phyloP scores from a whole-genome alignment of 352 stramenopile genomes.

The Phytophthora pistaciae region DNA sequence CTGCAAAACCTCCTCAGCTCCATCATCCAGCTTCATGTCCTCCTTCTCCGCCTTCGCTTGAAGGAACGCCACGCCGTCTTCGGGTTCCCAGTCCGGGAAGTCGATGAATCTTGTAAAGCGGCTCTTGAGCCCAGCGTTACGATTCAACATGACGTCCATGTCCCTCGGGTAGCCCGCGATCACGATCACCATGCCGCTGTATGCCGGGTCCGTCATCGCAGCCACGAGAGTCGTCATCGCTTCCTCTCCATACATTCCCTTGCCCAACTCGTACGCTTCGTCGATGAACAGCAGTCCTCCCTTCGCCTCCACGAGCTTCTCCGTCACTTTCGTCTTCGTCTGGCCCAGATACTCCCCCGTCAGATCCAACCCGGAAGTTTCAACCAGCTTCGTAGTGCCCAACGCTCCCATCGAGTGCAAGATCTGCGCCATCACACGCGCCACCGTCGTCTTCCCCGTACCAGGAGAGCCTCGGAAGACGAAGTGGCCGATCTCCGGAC shows the following conservation, averaged over 20 bases:
- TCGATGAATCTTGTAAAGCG: constrained; percentile 92
- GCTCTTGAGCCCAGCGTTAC: constrained; percentile 93
- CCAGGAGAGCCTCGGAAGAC: constrained; percentile 90
- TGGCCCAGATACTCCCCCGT: constrained; percentile 92
- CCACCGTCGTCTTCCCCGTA: constrained; percentile 93
- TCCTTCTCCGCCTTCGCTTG: constrained; percentile 48
- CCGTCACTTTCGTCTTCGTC: constrained; percentile 90
- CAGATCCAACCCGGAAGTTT: constrained; percentile 87
- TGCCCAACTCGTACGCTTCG: constrained; percentile 93
- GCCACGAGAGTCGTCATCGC: constrained; percentile 92
- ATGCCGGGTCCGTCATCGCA: constrained; percentile 88
- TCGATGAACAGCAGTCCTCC: constrained; percentile 95
- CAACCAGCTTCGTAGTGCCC: constrained; percentile 92
- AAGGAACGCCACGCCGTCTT: constrained; percentile 82
- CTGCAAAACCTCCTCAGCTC: constrained; percentile 35
- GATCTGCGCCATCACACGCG: constrained; percentile 93
- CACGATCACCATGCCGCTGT: constrained; percentile 90
- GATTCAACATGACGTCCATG: constrained; percentile 91
- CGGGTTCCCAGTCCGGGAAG: constrained; percentile 89
- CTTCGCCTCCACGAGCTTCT: constrained; percentile 88
- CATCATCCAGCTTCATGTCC: constrained; percentile 45
- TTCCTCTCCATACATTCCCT: constrained; percentile 84
- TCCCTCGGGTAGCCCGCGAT: constrained; percentile 92
- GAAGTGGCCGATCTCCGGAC: constrained; percentile 83
- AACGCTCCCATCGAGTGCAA: constrained; percentile 95